phyloP scores from a whole-genome alignment of 208 protist species.

The Blechomonas ayalai region DNA sequence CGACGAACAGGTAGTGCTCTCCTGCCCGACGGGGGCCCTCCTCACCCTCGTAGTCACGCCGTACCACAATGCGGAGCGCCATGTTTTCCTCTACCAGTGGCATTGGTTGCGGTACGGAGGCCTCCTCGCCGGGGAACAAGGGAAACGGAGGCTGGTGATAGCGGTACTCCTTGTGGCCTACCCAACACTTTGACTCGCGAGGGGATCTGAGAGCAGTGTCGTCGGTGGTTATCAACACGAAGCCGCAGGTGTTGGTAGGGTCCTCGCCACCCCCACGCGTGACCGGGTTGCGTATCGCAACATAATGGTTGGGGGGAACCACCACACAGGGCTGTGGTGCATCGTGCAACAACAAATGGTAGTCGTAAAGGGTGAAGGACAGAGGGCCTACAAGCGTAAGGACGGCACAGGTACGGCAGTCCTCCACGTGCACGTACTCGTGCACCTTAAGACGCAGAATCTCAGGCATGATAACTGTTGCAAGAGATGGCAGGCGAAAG shows the following conservation, averaged over 20 bases:
- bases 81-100: conserved; percentile 50
- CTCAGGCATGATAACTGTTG: conserved; percentile 7
- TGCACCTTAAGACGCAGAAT: conserved; percentile 52
- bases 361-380: conserved; percentile 75
- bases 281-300: conserved; percentile 82
- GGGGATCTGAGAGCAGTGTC: background rate
- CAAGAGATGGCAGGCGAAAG: too few species aligned
- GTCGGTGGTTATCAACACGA: conserved; percentile 1
- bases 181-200: conserved; percentile 11
- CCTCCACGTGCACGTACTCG: conserved; percentile 83
- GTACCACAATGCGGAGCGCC: too few species aligned
- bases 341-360: conserved; percentile 33
- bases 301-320: conserved; percentile 87
- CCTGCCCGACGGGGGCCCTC: conserved; percentile 18
- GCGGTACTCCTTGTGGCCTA: conserved; percentile 78
- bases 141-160: conserved; percentile 82
- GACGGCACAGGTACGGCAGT: conserved; percentile 80
- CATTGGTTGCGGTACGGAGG: conserved; percentile 23
- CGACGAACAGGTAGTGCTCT: conserved; percentile 24
- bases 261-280: conserved; percentile 2
- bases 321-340: conserved; percentile 38
- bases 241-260: background rate
- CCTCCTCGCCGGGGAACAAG: conserved; percentile 82
- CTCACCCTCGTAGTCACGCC: too few species aligned
- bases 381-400: conserved; percentile 77